phyloP scores from a whole-genome alignment of 495 filamentous ascomycete species.

The Daldinia caldariorum region DNA sequence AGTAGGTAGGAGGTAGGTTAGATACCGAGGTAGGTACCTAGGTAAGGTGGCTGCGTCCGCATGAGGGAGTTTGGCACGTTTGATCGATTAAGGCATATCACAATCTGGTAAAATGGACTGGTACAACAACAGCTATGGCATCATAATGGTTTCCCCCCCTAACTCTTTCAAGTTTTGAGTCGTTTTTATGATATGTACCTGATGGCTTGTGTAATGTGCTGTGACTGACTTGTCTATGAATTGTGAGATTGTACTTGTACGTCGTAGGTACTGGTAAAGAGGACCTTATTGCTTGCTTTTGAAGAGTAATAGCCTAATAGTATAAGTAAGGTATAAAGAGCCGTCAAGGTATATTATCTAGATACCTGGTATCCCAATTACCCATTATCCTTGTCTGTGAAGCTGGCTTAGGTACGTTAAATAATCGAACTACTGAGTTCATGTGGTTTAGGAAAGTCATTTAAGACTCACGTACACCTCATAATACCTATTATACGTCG shows the following conservation, averaged over 20 bases:
- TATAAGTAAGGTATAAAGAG: neutral
- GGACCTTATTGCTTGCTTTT: neutral
- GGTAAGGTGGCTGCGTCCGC: slow-evolving; percentile 21
- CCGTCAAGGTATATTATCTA: neutral
- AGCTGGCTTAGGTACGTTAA: neutral
- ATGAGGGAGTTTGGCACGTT: slow-evolving; percentile 45
- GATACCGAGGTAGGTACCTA: no score
- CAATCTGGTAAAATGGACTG: slow-evolving; percentile 12
- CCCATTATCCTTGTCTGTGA: neutral
- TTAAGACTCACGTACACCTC: no score
- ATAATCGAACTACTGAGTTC: no score
- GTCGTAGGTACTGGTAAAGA: no score
- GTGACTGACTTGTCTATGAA: no score
- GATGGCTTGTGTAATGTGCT: neutral
- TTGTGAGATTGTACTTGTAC: no score
- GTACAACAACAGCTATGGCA: neutral
- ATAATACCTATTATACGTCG: no score
- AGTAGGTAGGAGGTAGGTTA: neutral
- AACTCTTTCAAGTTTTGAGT: neutral
- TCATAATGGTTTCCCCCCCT: neutral
- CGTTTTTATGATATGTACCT: neutral
- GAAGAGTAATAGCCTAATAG: neutral
- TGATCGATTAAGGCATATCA: slow-evolving; percentile 5
- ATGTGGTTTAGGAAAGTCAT: no score
- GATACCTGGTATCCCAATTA: no score